phyloP scores from a whole-genome alignment of 106 monocot genomes.

The Cymbidium sinense region DNA sequence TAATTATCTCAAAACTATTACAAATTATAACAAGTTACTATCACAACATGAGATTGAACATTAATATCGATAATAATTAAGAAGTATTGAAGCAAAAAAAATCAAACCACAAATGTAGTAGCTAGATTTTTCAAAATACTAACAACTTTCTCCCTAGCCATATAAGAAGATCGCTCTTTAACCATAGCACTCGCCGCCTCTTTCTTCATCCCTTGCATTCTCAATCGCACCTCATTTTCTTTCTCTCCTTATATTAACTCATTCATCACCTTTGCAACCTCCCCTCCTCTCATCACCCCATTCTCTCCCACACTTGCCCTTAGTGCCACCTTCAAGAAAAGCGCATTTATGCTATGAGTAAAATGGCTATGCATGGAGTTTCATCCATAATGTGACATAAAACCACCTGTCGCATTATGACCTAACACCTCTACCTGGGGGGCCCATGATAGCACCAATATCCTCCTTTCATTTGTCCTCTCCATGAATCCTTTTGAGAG shows the following conservation, averaged over 20 bases:
- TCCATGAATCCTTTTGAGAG: conserved; percentile 17
- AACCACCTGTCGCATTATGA: conserved; percentile 10
- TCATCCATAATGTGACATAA: conserved; percentile 40
- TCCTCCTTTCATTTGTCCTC: conserved; percentile 6
- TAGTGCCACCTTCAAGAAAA: conserved; percentile 31
- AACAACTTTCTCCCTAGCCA: not conserved
- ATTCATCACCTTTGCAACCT: conserved; percentile 20
- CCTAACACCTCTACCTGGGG: conserved; percentile 14
- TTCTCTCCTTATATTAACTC: conserved; percentile 20
- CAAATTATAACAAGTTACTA: too few relatives aligned
- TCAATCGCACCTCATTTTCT: conserved; percentile 18
- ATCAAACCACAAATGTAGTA: too few relatives aligned
- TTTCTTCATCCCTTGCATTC: conserved; percentile 17
- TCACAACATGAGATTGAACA: too few relatives aligned
- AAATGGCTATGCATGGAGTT: conserved; percentile 44
- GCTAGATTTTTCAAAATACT: not conserved
- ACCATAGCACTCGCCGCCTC: conserved; percentile 6
- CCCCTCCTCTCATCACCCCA: conserved; percentile 11
- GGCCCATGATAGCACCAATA: conserved; percentile 13
- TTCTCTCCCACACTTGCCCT: not conserved
- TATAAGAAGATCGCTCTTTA: conserved; percentile 13
- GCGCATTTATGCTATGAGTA: conserved; percentile 34
- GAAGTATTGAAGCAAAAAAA: too few relatives aligned
- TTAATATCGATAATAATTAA: too few relatives aligned
- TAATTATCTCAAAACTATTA: too few relatives aligned